A percentile compares a stretch with the other conserved stretches of the same genome.
phyloP scores from a whole-genome alignment of 2,329 filamentous ascomycete species.

The Xylariaceae sp. region DNA sequence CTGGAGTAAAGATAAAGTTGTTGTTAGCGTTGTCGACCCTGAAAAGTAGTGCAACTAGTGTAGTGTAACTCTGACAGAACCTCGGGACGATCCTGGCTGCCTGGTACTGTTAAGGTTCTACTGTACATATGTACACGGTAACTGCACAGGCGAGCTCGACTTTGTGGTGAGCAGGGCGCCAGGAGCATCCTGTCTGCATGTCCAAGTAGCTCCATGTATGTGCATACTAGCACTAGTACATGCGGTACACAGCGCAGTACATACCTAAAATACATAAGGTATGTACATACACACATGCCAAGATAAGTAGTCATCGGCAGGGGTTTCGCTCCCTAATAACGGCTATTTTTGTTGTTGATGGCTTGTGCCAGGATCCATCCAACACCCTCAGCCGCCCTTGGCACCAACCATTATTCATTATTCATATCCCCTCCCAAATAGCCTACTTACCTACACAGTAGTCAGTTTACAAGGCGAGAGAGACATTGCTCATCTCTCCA shows the following conservation, averaged over 20 bases:
- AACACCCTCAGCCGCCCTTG: conserved; percentile 11
- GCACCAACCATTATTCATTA: background rate
- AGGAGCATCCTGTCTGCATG: too few species aligned
- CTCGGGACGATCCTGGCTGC: background rate
- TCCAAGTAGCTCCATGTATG: too few species aligned
- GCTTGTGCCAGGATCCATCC: conserved; percentile 12
- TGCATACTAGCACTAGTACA: too few species aligned
- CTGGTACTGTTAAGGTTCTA: too few species aligned
- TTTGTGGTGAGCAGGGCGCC: too few species aligned
- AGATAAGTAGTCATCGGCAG: background rate
- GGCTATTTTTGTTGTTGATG: conserved; percentile 9
- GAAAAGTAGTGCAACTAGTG: background rate
- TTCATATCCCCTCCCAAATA: conserved; percentile 5
- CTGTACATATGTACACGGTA: too few species aligned
- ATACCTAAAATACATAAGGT: too few species aligned
- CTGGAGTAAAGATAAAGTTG: background rate
- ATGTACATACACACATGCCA: too few species aligned
- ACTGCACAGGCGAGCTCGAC: too few species aligned
- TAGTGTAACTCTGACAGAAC: too few species aligned
- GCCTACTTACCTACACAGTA: too few species aligned
- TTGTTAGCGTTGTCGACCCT: background rate
- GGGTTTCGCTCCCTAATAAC: background rate
- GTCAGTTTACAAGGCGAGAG: conserved; percentile 8
- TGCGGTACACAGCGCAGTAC: too few species aligned
- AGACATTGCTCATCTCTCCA: conserved; percentile 19